Percentiles rank a stretch among this genome's conserved stretches.
Evolutionary conservation across 345 rosid genomes (phyloP).

Genomic region (Adansonia digitata): DNA sequence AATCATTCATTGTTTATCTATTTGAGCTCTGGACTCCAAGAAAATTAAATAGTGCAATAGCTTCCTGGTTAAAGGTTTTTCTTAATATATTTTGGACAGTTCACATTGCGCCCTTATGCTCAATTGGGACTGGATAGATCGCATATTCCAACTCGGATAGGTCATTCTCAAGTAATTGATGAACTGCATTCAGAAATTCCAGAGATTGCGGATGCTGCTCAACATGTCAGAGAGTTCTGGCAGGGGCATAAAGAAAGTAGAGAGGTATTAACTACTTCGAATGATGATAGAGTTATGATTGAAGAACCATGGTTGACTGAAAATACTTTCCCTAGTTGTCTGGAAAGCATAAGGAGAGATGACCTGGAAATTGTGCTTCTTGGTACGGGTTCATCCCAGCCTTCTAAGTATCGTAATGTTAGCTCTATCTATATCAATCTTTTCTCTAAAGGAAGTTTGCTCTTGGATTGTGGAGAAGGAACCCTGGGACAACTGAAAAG

Average conservation of each 20-base stretch:
- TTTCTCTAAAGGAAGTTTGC: conserved; percentile 70
- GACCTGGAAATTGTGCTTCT: conserved; percentile 87
- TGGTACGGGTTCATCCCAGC: conserved; percentile 98
- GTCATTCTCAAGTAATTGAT: conserved; percentile 46
- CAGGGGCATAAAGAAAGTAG: conserved; percentile 25
- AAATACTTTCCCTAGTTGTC: conserved; percentile 58
- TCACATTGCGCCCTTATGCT: conserved; percentile 84
- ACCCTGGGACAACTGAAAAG: conserved; percentile 91
- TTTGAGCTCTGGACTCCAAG: not conserved
- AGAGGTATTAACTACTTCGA: conserved; percentile 15
- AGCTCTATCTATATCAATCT: conserved; percentile 70
- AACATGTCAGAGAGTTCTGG: conserved; percentile 53
- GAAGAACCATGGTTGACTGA: conserved; percentile 79
- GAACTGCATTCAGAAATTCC: conserved; percentile 71
- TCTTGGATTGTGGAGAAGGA: conserved; percentile 95
- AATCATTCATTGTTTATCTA: not conserved
- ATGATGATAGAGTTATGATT: conserved; percentile 30
- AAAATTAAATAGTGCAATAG: not conserved
- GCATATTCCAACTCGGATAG: conserved; percentile 40
- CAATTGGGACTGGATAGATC: conserved; percentile 77
- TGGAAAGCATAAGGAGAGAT: conserved; percentile 67
- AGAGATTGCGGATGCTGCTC: conserved; percentile 57
- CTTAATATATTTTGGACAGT: conserved; percentile 34
- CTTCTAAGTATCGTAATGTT: conserved; percentile 91
- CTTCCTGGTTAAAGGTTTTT: conserved; percentile 1